Evolutionary conservation across 805 yeast species (phyloP).

Genomic region (Cyberlindnera subsufficiens): DNA sequence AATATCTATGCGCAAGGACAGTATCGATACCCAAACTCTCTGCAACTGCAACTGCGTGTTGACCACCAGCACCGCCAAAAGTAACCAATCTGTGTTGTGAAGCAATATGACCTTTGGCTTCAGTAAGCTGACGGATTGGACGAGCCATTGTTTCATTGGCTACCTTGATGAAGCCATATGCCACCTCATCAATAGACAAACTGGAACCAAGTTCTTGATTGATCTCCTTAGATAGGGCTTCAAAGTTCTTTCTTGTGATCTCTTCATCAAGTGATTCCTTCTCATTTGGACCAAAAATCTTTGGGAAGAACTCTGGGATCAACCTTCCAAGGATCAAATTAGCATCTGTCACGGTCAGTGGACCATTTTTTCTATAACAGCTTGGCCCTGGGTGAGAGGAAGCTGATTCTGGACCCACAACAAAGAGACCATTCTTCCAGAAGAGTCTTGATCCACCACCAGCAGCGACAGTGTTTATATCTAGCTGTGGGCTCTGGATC

Average conservation of each 20-base stretch:
- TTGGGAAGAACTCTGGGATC: constrained; percentile 70
- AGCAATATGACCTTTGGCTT: constrained; percentile 70
- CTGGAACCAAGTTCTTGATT: constrained; percentile 36
- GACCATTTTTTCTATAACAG: constrained; percentile 80
- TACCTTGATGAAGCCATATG: constrained; percentile 73
- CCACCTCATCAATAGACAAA: constrained; percentile 61
- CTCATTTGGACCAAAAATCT: constrained; percentile 78
- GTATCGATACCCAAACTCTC: constrained; percentile 59
- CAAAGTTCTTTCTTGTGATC: constrained; percentile 37
- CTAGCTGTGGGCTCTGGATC: constrained; percentile 79
- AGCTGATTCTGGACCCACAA: constrained; percentile 85
- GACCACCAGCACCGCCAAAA: constrained; percentile 95
- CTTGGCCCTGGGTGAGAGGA: constrained; percentile 90
- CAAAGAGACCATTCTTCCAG: constrained; percentile 68
- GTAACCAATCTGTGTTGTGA: constrained; percentile 68
- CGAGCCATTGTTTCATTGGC: constrained; percentile 91
- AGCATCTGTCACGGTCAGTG: constrained; percentile 82
- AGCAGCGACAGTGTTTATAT: constrained; percentile 78
- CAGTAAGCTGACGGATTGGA: constrained; percentile 80
- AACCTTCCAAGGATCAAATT: constrained; percentile 68
- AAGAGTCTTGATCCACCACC: constrained; percentile 73
- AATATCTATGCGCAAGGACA: constrained; percentile 72
- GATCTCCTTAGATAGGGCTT: constrained; percentile 47
- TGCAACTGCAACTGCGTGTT: constrained; percentile 78
- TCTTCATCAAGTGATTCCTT: constrained; percentile 61